Conservation (phyloP, 371 early-diverging fungal genomes). For the Capillidium rhysosporum region DNA sequence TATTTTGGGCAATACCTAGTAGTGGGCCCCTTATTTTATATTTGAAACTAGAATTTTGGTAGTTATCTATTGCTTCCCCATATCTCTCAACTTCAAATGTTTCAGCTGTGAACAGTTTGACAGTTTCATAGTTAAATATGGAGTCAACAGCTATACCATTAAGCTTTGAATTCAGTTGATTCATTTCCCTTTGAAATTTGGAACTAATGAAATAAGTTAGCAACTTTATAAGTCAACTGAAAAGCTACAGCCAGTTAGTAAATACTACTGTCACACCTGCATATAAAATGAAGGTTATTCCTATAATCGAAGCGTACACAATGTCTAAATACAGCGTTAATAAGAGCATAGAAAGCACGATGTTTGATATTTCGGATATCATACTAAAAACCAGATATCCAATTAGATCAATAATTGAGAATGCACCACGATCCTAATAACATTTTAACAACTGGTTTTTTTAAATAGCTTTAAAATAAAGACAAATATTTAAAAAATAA, state of each 20-base stretch:
- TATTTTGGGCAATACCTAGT: conserved; percentile 66
- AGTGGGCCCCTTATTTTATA: conserved; percentile 44
- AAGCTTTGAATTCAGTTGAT: conserved; percentile 48
- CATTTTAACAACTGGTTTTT: background rate
- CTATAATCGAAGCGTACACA: conserved; percentile 58
- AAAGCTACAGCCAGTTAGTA: conserved; percentile 49
- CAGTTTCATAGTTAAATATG: conserved; percentile 87
- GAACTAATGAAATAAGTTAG: conserved; percentile 22
- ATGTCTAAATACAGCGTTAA: conserved; percentile 50
- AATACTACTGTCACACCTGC: conserved; percentile 57
- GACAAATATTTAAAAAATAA: too few species aligned
- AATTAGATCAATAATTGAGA: conserved; percentile 54
- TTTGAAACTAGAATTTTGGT: conserved; percentile 61
- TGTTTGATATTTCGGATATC: conserved; percentile 69
- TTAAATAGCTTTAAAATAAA: conserved; percentile 9
- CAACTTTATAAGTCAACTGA: too few species aligned
- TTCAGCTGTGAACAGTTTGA: conserved; percentile 71
- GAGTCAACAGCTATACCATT: conserved; percentile 73
- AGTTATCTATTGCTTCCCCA: conserved; percentile 44
- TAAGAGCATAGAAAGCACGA: conserved; percentile 52
- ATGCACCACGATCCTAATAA: conserved; percentile 66
- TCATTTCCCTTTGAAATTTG: conserved; percentile 52
- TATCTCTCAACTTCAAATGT: conserved; percentile 64
- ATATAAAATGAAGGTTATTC: conserved; percentile 72
- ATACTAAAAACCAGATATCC: conserved; percentile 71